Conservation (phyloP, 768 basidiomycete genomes). For the Russula foetens region DNA sequence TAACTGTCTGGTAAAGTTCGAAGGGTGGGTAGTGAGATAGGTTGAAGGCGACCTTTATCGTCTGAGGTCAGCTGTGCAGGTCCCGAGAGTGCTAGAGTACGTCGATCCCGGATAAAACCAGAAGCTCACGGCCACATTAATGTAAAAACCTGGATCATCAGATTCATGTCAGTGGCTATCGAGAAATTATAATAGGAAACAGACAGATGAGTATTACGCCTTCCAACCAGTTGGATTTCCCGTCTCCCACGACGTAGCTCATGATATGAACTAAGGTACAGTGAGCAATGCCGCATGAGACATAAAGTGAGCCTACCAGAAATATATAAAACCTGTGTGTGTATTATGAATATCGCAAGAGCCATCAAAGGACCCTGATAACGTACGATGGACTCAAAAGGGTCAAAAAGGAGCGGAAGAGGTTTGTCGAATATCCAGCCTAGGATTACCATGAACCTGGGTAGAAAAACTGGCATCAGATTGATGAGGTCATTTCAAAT, state of each 20-base stretch:
- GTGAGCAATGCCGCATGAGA: not conserved
- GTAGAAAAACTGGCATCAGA: not conserved
- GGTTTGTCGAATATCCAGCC: conserved; percentile 80
- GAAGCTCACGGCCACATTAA: conserved; percentile 47
- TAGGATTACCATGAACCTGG: conserved; percentile 63
- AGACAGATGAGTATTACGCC: conserved; percentile 68
- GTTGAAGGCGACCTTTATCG: not conserved
- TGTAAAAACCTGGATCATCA: conserved; percentile 36
- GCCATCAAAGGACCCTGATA: not conserved
- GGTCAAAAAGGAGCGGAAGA: conserved; percentile 76
- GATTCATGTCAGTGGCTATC: not conserved
- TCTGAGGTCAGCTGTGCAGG: conserved; percentile 20
- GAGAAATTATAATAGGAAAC: conserved; percentile 5
- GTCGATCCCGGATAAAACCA: conserved; percentile 43
- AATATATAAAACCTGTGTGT: conserved; percentile 32
- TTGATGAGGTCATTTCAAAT: not conserved
- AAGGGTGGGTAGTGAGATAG: not conserved
- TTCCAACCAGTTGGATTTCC: conserved; percentile 91
- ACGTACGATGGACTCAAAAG: conserved; percentile 60
- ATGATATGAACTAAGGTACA: conserved; percentile 42
- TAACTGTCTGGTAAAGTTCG: not conserved
- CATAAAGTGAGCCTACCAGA: conserved; percentile 30
- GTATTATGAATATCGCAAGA: not conserved
- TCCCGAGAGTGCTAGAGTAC: conserved; percentile 27
- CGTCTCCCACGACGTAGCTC: conserved; percentile 79